Evolutionary conservation across 768 basidiomycete genomes (phyloP).

Genomic region (Aureoboletus auriporus): DNA sequence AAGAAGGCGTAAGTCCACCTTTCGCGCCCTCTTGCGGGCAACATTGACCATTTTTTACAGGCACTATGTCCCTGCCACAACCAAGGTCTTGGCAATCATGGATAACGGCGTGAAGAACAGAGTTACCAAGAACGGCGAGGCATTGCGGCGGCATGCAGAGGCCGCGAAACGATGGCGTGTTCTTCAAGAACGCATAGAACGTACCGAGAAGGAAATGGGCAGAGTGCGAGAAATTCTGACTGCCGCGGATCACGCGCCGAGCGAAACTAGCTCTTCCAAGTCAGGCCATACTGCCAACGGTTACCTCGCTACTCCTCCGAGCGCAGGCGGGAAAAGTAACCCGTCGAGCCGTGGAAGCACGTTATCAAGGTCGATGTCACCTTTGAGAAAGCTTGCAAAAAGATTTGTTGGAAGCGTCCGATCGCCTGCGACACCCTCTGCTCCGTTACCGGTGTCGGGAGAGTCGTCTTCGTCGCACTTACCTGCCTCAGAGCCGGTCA

Average conservation of each 20-base stretch:
- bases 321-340: slow-evolving; percentile 39
- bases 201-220: slow-evolving; percentile 84
- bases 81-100: slow-evolving; percentile 88
- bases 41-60: slow-evolving; percentile 37
- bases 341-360: slow-evolving; percentile 38
- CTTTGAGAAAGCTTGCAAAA: slow-evolving; percentile 72
- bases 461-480: slow-evolving; percentile 32
- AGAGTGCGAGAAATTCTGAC: slow-evolving; percentile 56
- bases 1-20: slow-evolving; percentile 72
- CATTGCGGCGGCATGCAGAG: slow-evolving; percentile 83
- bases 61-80: slow-evolving; percentile 92
- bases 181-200: slow-evolving; percentile 71
- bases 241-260: slow-evolving; percentile 46
- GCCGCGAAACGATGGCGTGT: slow-evolving; percentile 83
- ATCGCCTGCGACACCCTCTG: slow-evolving; percentile 38
- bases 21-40: slow-evolving; percentile 1
- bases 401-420: slow-evolving; percentile 52
- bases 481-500: slow-evolving; percentile 53
- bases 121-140: slow-evolving; percentile 96
- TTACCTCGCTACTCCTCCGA: slow-evolving; percentile 64
- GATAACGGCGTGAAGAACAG: slow-evolving; percentile 92
- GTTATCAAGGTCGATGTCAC: slow-evolving; percentile 75
- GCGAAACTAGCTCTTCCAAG: slow-evolving; percentile 67
- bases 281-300: slow-evolving; percentile 57
- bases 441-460: slow-evolving; percentile 45